Percentiles rank a stretch among this genome's conserved stretches.
These are phyloP conservation scores for Pichia sp. DNA, from an alignment of 1,139 yeast genomes.

Conservation along the genomic window DNA sequence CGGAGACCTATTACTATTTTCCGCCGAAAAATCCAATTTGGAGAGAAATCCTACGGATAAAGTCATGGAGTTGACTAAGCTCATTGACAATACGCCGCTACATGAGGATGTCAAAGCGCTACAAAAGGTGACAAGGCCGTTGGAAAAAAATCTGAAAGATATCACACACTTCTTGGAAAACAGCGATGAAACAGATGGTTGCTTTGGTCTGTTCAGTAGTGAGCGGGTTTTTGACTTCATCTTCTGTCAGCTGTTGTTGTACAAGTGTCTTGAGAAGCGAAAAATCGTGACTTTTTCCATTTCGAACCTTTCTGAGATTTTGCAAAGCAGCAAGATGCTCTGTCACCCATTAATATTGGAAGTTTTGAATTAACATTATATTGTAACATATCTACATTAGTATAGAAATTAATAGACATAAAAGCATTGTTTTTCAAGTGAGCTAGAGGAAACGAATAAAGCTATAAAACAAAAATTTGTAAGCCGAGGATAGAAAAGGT, in stretches of 20 bases:
- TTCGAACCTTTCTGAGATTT: not conserved
- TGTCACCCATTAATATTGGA: constrained; percentile 14
- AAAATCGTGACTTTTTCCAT: not conserved
- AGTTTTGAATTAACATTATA: not conserved
- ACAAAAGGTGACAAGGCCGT: not conserved
- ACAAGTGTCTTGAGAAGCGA: constrained; percentile 6
- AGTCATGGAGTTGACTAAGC: constrained; percentile 12
- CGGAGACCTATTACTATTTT: constrained; percentile 37
- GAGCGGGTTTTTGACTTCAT: constrained; percentile 22
- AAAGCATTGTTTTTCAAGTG: not conserved
- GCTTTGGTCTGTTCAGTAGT: constrained; percentile 26
- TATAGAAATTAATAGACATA: not conserved
- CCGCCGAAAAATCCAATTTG: constrained; percentile 49
- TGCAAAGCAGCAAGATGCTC: not conserved
- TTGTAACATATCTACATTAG: not conserved
- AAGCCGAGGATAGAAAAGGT: not conserved
- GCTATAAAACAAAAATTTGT: not conserved
- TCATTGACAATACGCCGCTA: constrained; percentile 9
- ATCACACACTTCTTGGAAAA: not conserved
- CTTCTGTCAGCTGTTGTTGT: constrained; percentile 14
- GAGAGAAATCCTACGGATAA: constrained; percentile 38
- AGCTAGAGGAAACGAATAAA: not conserved
- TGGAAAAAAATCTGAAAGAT: constrained; percentile 5
- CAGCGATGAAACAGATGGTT: constrained; percentile 21
- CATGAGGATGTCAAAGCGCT: not conserved